A percentile compares a stretch with the other conserved stretches of the same genome.
Conservation (phyloP, 2,329 filamentous ascomycete species). For the Kalaharituber pfeilii region DNA sequence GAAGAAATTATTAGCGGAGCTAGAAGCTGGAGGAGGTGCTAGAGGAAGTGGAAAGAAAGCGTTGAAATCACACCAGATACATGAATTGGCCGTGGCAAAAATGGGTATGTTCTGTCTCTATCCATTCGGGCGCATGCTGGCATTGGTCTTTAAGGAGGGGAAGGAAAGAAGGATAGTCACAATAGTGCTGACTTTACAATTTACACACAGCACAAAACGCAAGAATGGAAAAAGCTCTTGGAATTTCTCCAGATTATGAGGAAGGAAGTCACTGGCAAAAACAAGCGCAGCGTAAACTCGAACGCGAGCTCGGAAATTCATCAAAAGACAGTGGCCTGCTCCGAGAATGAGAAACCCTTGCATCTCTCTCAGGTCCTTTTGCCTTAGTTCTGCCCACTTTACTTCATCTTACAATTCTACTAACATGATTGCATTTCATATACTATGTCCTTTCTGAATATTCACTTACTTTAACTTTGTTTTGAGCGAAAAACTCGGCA, state of each 20-base stretch:
- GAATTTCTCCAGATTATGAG: constrained; percentile 70
- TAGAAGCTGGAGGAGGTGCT: constrained; percentile 33
- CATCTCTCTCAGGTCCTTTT: no score
- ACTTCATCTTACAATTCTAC: not conserved
- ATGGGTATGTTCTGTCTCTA: constrained; percentile 37
- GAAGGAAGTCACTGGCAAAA: constrained; percentile 30
- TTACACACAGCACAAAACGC: constrained; percentile 50
- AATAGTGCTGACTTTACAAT: no score
- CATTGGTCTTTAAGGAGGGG: not conserved
- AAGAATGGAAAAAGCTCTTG: constrained; percentile 65
- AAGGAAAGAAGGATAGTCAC: constrained; percentile 1
- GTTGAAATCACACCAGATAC: constrained; percentile 83
- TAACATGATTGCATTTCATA: no score
- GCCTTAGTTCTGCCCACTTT: not conserved
- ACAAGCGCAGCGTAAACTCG: not conserved
- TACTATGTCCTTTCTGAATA: no score
- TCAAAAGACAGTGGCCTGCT: not conserved
- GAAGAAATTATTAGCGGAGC: constrained; percentile 42
- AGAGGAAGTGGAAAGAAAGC: constrained; percentile 31
- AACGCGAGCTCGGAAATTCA: not conserved
- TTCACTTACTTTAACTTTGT: no score
- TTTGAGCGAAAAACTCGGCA: no score
- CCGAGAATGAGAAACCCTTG: not conserved
- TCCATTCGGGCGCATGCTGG: no score
- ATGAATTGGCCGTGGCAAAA: constrained; percentile 91